A percentile compares a stretch with the other conserved stretches of the same genome.
Conservation (phyloP, 768 basidiomycete species). For the Russula emetica region DNA sequence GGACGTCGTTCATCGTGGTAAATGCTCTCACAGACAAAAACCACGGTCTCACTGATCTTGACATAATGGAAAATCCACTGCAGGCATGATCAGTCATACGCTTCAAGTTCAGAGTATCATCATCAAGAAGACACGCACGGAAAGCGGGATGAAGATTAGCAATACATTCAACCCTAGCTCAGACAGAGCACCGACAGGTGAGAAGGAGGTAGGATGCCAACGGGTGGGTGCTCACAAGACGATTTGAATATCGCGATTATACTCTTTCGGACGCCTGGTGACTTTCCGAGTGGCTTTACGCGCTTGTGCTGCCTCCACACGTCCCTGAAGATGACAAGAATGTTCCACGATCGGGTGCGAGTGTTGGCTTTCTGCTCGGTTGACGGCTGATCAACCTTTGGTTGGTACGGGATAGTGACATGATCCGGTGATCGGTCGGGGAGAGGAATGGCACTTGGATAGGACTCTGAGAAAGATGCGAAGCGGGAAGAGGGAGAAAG, state of each 20-base stretch:
- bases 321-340: no score
- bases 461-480: neutral
- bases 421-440: neutral
- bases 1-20: neutral
- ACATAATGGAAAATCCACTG: conserved; percentile 75
- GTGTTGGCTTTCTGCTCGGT: neutral
- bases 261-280: conserved; percentile 48
- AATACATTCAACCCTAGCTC: conserved; percentile 63
- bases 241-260: conserved; percentile 49
- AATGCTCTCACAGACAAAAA: conserved; percentile 63
- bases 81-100: conserved; percentile 12
- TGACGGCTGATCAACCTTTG: neutral
- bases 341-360: neutral
- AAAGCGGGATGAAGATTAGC: conserved; percentile 65
- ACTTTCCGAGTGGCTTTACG: conserved; percentile 35
- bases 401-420: no score
- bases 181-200: conserved; percentile 4
- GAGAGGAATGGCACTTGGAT: neutral
- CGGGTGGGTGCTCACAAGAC: conserved; percentile 47
- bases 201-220: neutral
- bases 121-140: conserved; percentile 40
- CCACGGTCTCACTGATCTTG: conserved; percentile 48
- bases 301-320: conserved; percentile 20
- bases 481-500: neutral
- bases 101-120: conserved; percentile 7